phyloP scores from a whole-genome alignment of 768 basidiomycete genomes.

The Pleurotus citrinopileatus region DNA sequence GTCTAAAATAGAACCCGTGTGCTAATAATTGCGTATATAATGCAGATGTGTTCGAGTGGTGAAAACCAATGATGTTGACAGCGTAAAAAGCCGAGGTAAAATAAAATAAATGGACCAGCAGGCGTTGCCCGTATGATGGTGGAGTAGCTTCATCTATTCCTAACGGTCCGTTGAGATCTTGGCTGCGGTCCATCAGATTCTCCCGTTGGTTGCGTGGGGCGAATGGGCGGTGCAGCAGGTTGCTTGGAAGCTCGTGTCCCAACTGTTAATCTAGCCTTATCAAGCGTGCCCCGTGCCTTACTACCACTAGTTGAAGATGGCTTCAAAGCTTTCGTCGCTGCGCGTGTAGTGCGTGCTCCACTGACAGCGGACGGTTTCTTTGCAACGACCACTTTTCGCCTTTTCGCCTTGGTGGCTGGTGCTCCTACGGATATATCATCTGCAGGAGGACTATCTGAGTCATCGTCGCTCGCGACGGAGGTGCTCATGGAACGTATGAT shows the following conservation, averaged over 20 bases:
- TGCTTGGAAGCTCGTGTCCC: slow-evolving; percentile 5
- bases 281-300: not conserved
- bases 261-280: not conserved
- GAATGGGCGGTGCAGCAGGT: not conserved
- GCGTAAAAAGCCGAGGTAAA: not conserved
- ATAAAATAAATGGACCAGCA: not conserved
- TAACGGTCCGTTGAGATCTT: not conserved
- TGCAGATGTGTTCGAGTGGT: not conserved
- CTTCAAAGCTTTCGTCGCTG: not conserved
- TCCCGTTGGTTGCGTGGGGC: not conserved
- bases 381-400: slow-evolving; percentile 3
- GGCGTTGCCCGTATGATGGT: not conserved
- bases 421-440: not conserved
- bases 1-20: not conserved
- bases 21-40: slow-evolving; percentile 1
- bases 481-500: slow-evolving; percentile 1
- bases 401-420: slow-evolving; percentile 2
- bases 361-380: not conserved
- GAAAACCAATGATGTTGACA: not conserved
- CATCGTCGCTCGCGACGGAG: slow-evolving; percentile 8
- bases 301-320: not conserved
- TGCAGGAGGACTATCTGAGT: not conserved
- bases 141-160: slow-evolving; percentile 1
- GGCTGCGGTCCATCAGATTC: slow-evolving; percentile 2
- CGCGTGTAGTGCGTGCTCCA: not conserved